Percentiles rank a stretch among this genome's conserved stretches.
phyloP scores from a whole-genome alignment of 2,329 filamentous ascomycete species.

The Cryoendolithus antarcticus region DNA sequence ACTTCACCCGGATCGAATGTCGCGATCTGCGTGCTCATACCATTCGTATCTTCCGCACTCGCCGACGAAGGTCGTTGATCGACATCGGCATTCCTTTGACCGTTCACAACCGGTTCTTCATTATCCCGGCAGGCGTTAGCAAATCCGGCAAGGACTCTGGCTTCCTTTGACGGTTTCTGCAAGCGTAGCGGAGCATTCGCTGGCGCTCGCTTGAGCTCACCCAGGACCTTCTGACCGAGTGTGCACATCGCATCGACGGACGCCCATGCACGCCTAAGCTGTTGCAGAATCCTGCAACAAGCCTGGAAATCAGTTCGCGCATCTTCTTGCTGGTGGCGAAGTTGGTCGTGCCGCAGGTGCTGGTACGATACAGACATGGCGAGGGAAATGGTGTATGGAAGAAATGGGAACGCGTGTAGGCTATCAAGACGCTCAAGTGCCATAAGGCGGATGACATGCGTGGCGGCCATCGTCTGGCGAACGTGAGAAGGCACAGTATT shows the following conservation, averaged over 20 bases:
- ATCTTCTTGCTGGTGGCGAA: slow-evolving; percentile 35
- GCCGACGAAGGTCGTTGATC: slow-evolving; percentile 2
- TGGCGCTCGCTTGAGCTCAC: slow-evolving; percentile 17
- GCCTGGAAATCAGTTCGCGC: slow-evolving; percentile 33
- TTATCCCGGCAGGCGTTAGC: slow-evolving; percentile 3
- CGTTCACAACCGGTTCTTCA: slow-evolving; percentile 5
- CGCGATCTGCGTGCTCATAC: neutral
- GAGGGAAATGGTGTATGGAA: slow-evolving; percentile 44
- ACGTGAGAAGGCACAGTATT: slow-evolving; percentile 35
- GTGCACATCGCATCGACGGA: slow-evolving; percentile 34
- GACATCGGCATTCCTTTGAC: neutral
- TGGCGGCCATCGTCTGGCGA: slow-evolving; percentile 43
- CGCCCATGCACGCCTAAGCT: slow-evolving; percentile 32
- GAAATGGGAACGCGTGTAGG: slow-evolving; percentile 40
- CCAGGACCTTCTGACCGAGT: slow-evolving; percentile 20
- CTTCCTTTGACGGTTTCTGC: slow-evolving; percentile 7
- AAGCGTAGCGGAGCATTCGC: slow-evolving; percentile 17
- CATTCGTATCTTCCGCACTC: neutral
- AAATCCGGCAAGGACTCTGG: slow-evolving; percentile 3
- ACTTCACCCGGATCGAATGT: slow-evolving; percentile 1
- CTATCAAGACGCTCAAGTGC: slow-evolving; percentile 33
- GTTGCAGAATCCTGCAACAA: slow-evolving; percentile 32
- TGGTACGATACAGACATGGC: slow-evolving; percentile 46
- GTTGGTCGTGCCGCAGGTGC: slow-evolving; percentile 40
- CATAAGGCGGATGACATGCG: slow-evolving; percentile 38